Evolutionary conservation across 345 rosid species (phyloP).

Genomic region (Turritis glabra): DNA sequence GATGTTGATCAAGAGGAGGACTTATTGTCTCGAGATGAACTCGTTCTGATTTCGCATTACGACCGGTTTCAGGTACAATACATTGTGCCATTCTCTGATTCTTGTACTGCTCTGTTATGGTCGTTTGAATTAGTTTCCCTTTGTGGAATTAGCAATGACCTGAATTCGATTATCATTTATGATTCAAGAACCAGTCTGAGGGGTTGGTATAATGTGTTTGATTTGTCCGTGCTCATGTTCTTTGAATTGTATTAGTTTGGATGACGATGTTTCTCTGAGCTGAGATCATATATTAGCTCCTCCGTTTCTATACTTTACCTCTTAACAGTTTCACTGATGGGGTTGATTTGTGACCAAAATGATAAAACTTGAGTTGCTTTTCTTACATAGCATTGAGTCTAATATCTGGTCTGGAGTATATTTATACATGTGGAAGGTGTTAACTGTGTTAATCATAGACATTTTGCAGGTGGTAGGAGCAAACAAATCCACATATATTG

Average conservation of each 20-base stretch:
- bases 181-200: not conserved
- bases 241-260: not conserved
- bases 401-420: not conserved
- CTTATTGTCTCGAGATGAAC: conserved; percentile 98
- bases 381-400: not conserved
- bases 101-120: not conserved
- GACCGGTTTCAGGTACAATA: conserved; percentile 19
- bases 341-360: not conserved
- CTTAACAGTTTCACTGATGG: not conserved
- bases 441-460: not conserved
- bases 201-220: not conserved
- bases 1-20: conserved; percentile 87
- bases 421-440: not conserved
- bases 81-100: not conserved
- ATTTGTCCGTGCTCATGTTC: not conserved
- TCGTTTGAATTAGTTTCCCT: not conserved
- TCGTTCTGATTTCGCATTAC: conserved; percentile 59
- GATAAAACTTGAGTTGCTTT: not conserved
- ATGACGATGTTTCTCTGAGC: not conserved
- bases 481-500: conserved; percentile 2
- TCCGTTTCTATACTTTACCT: not conserved
- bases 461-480: conserved; percentile 11
- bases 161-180: no score
- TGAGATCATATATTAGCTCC: not conserved
- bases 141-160: not conserved